Percentiles rank a stretch among this genome's conserved stretches.
phyloP scores from a whole-genome alignment of 2,329 filamentous ascomycete species.

The Ceratocystis colombiana region DNA sequence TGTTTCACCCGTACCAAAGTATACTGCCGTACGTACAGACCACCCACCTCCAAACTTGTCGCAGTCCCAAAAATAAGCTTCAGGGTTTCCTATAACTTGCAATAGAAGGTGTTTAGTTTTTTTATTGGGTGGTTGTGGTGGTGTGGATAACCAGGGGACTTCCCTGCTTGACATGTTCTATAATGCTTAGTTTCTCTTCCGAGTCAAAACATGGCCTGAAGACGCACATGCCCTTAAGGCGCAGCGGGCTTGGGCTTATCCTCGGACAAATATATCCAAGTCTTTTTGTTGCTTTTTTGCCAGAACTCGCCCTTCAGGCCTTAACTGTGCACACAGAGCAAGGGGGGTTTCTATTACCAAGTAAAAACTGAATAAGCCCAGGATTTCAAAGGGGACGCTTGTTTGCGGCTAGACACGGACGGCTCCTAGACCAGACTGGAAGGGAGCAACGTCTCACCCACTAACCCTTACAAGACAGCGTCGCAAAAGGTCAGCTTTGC shows the following conservation, averaged over 20 bases:
- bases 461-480: not conserved
- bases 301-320: not conserved
- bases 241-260: not conserved
- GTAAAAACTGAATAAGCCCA: too few species aligned
- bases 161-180: constrained; percentile 4
- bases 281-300: too few species aligned
- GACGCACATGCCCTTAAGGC: not conserved
- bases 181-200: not conserved
- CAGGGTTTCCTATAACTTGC: not conserved
- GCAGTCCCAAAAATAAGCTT: not conserved
- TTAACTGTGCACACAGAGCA: too few species aligned
- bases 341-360: too few species aligned
- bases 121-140: not conserved
- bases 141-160: constrained; percentile 1
- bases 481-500: not conserved
- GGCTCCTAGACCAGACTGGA: too few species aligned
- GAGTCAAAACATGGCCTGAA: not conserved
- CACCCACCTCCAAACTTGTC: not conserved
- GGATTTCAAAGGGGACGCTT: too few species aligned
- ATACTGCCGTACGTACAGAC: not conserved
- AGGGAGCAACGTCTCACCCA: not conserved
- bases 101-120: not conserved
- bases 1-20: not conserved
- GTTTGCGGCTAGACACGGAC: too few species aligned
- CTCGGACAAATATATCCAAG: not conserved